Conservation (phyloP, 2,329 filamentous ascomycete genomes). For the Albifimbria verrucaria region DNA sequence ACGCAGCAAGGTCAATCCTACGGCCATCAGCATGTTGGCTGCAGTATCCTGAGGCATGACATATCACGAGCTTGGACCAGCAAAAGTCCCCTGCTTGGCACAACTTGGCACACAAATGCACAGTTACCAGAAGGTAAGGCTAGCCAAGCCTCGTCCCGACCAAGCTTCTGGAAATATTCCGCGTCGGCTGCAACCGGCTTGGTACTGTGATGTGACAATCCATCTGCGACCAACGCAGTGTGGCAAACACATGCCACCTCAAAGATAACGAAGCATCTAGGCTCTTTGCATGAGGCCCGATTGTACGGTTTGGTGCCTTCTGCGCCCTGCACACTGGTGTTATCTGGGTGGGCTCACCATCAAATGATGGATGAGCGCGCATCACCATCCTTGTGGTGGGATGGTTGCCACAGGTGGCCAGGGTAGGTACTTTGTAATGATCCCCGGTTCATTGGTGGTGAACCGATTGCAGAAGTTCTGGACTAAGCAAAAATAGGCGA, state of each 20-base stretch:
- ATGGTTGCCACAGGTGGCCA: too few species aligned
- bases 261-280: neutral
- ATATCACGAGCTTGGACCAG: too few species aligned
- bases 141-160: too few species aligned
- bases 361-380: neutral
- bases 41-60: too few species aligned
- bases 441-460: neutral
- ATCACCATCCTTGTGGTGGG: too few species aligned
- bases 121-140: too few species aligned
- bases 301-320: neutral
- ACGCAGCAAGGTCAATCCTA: too few species aligned
- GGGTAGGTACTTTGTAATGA: neutral
- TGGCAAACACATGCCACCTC: neutral
- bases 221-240: neutral
- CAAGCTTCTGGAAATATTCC: neutral
- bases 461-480: neutral
- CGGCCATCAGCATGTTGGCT: too few species aligned
- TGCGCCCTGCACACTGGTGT: neutral
- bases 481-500: neutral
- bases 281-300: neutral
- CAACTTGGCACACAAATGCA: too few species aligned
- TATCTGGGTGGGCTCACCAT: neutral
- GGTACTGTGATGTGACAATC: neutral
- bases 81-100: too few species aligned
- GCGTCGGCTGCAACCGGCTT: neutral